A percentile compares a stretch with the other conserved stretches of the same genome.
phyloP scores from a whole-genome alignment of 2,329 filamentous ascomycete species.

The Monosporascus sp. region DNA sequence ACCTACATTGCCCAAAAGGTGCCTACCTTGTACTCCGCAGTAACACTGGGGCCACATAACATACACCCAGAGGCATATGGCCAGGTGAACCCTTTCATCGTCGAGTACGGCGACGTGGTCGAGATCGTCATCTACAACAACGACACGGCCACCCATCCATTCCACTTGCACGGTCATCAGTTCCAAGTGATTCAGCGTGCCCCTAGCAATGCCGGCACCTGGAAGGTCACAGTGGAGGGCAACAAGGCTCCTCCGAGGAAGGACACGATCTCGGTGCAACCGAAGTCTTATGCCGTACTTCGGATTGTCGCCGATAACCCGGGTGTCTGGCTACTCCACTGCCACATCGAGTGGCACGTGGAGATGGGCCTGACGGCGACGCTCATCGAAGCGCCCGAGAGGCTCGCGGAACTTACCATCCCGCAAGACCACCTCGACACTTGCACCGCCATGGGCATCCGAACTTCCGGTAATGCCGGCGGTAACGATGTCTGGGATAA shows the following conservation, averaged over 20 bases:
- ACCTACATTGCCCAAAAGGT: slow-evolving; percentile 66
- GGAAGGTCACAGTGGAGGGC: slow-evolving; percentile 22
- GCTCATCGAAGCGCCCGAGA: slow-evolving; percentile 51
- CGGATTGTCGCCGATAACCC: slow-evolving; percentile 49
- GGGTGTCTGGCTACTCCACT: slow-evolving; percentile 52
- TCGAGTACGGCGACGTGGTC: slow-evolving; percentile 33
- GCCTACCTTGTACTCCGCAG: slow-evolving; percentile 66
- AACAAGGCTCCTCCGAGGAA: slow-evolving; percentile 25
- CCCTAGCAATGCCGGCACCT: slow-evolving; percentile 30
- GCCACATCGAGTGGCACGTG: slow-evolving; percentile 59
- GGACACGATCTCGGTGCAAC: slow-evolving; percentile 35
- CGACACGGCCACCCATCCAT: slow-evolving; percentile 42
- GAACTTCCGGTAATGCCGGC: slow-evolving; percentile 59
- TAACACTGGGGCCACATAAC: slow-evolving; percentile 47
- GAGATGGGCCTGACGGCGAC: slow-evolving; percentile 52
- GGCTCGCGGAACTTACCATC: slow-evolving; percentile 50
- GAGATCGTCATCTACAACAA: slow-evolving; percentile 48
- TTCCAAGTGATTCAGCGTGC: slow-evolving; percentile 47
- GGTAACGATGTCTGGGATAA: slow-evolving; percentile 33
- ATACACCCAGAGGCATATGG: slow-evolving; percentile 38
- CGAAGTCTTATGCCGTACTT: slow-evolving; percentile 42
- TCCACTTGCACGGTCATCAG: slow-evolving; percentile 51
- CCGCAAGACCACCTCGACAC: slow-evolving; percentile 51
- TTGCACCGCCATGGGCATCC: slow-evolving; percentile 40
- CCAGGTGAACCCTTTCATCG: slow-evolving; percentile 35